Conservation (phyloP, 306 rosid species). For the Sicyos edulis region DNA sequence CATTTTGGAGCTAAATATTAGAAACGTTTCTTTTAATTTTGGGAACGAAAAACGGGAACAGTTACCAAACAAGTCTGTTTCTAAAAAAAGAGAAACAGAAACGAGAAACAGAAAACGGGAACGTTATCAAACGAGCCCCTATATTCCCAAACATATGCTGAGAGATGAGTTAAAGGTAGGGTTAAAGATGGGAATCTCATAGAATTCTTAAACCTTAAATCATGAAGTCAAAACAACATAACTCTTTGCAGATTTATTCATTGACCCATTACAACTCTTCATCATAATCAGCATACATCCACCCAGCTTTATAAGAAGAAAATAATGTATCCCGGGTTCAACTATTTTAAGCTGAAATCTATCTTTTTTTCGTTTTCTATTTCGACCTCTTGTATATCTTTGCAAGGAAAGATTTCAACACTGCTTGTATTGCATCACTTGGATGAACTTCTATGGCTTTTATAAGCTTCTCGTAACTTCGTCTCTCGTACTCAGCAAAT, state of each 20-base stretch:
- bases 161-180: neutral
- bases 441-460: conserved; percentile 72
- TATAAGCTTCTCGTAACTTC: conserved; percentile 55
- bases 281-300: neutral
- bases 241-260: neutral
- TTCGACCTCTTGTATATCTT: conserved; percentile 90
- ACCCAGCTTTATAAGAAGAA: no score
- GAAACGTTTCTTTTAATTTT: no score
- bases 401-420: conserved; percentile 77
- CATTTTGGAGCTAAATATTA: no score
- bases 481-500: conserved; percentile 63
- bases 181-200: neutral
- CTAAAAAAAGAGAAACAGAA: no score
- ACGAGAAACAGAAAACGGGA: no score
- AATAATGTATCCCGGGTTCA: neutral
- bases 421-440: conserved; percentile 67
- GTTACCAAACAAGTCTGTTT: no score
- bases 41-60: no score
- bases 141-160: no score
- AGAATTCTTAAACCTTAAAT: neutral
- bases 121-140: no score
- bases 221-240: neutral
- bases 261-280: neutral
- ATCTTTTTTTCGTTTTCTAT: conserved; percentile 25
- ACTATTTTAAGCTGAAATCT: neutral